Base-by-base conservation (phyloP, 768 basidiomycete genomes). In the Floccularia luteovirens region DNA sequence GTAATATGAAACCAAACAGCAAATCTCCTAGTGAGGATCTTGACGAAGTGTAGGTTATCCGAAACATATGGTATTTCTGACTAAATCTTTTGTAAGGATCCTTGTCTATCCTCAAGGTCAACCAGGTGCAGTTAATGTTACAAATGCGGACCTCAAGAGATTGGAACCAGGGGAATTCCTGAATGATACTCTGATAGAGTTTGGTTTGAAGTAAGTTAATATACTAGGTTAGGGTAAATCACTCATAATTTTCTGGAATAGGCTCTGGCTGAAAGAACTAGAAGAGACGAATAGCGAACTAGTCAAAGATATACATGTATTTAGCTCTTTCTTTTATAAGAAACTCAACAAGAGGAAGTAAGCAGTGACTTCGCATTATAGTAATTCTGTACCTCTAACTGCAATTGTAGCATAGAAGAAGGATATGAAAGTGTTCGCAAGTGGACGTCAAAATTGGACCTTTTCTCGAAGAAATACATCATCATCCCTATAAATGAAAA, bases 261-360 rank as follows among this genome's bases (percentile, higher is more conserved):
- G 91, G 56, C 64, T 80, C 11, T 89, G 87, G 82, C 67, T 82
- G 7, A 70, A 64, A 36, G 69, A 74, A 5, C 58, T 88, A 19
- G 72, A 76, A 45, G 61, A 57, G 25, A 61, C 52, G 24, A 55
- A 82, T 45, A 80, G 82, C 2, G 69, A 69, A 12, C 61, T 88
- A 3, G 86, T 79, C 1, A 72, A 79, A 2, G 73, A 87, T 48
- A 70, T 93, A 1, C 83, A 97, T 52, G 74, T 98, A 3, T 98
- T 98, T 67, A 98, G 83, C 58, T 93, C 93, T 0, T 99, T 97
- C 63, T 98, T 99, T 61, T 98, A 93, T 68, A 90, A 93, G 67
- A 94, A 96, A 59, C 62, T 99, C 20, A 82, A 82, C 43, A 72
- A 73, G 39, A 84, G 76, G 55, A 75, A 69, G 79, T 81, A 55